These are phyloP conservation scores for Tephrocybe sp. DNA, from an alignment of 768 basidiomycete genomes.

Conservation along the genomic window DNA sequence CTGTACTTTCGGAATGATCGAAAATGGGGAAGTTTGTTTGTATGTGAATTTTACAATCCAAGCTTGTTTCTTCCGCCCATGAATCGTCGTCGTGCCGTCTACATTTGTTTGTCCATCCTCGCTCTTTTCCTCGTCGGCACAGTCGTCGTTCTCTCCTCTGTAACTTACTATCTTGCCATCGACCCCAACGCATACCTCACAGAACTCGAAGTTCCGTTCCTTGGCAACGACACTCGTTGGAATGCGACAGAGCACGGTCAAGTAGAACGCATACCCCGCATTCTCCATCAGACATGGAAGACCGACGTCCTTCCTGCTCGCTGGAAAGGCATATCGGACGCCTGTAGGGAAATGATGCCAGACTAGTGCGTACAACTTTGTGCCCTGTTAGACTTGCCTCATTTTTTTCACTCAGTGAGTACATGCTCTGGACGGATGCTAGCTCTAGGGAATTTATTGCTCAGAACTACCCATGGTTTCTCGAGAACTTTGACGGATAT, in stretches of 20 bases:
- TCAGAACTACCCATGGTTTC: constrained; percentile 86
- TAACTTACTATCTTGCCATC: constrained; percentile 88
- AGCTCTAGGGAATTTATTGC: constrained; percentile 89
- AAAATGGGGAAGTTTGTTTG: constrained; percentile 2
- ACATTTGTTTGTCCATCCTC: constrained; percentile 49
- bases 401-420: constrained; percentile 59
- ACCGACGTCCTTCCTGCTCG: constrained; percentile 77
- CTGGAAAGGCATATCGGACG: constrained; percentile 81
- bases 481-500: constrained; percentile 92
- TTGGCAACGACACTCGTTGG: constrained; percentile 56
- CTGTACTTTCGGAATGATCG: constrained; percentile 3
- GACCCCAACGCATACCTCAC: constrained; percentile 76
- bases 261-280: constrained; percentile 81
- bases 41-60: constrained; percentile 1
- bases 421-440: constrained; percentile 97
- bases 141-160: constrained; percentile 86
- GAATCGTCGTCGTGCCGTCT: constrained; percentile 46
- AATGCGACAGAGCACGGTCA: constrained; percentile 62
- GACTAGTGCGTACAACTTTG: constrained; percentile 77
- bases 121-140: constrained; percentile 85
- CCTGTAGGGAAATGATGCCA: constrained; percentile 88
- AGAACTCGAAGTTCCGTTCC: constrained; percentile 69
- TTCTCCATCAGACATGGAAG: constrained; percentile 99
- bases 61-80: constrained; percentile 27
- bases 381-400: constrained; percentile 12